These are phyloP conservation scores for Akanthomyces uredinophilus DNA, from an alignment of 2,329 filamentous ascomycete genomes.

Conservation along the genomic window DNA sequence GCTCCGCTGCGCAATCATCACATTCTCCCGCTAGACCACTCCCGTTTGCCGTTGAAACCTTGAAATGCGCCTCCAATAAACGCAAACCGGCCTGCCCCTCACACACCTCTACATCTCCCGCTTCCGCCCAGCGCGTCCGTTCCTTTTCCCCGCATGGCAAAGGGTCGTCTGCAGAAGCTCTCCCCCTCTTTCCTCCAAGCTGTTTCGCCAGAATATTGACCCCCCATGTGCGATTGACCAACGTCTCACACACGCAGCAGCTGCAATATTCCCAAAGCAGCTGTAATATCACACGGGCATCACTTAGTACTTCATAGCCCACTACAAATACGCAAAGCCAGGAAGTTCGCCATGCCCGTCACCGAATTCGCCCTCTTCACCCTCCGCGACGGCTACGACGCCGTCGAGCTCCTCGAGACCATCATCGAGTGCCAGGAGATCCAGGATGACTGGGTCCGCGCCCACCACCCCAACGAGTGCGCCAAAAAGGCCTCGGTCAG, in stretches of 20 bases:
- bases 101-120: background rate
- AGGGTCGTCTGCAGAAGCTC: background rate
- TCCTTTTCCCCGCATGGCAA: background rate
- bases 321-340: background rate
- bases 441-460: conserved; percentile 37
- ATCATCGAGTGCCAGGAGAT: conserved; percentile 28
- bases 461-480: conserved; percentile 32
- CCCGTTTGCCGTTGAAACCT: background rate
- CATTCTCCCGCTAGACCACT: background rate
- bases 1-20: background rate
- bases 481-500: conserved; percentile 30
- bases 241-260: background rate
- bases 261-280: background rate
- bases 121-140: background rate
- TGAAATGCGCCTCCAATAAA: background rate
- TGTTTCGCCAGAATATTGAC: background rate
- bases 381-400: conserved; percentile 25
- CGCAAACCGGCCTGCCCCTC: background rate
- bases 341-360: conserved; percentile 30
- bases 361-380: conserved; percentile 36
- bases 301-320: no score
- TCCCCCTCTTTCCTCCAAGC: background rate
- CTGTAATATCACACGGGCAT: background rate
- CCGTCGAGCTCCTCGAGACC: conserved; percentile 29
- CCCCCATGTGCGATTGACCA: background rate